Base-by-base conservation (phyloP, 768 basidiomycete genomes). In the Hericium coralloides region DNA sequence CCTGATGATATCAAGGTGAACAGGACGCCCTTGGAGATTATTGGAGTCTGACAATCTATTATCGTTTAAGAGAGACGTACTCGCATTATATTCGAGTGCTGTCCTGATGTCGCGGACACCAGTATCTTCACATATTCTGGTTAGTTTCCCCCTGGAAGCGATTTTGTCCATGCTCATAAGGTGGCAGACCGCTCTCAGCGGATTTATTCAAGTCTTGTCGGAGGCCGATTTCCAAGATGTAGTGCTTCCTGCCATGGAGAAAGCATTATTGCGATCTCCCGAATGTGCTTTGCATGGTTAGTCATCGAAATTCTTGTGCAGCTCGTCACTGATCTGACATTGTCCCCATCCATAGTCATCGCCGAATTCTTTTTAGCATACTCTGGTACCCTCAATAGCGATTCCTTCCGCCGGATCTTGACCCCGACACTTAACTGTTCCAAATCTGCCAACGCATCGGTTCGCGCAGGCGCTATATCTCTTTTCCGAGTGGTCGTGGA, bases 261-360 rank as follows among this genome's bases (percentile, higher is more conserved):
- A 92, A 62, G 81, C 89, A 1, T 67, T 95, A 8, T 70, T 92
- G 10, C 82, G 91, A 25, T 87, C 89, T 1, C 92, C 95, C 0
- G 94, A 95, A 68, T 74, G 80, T 43, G 81, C 87, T 0, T 76
- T 95, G 3, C 72, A 74, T 38, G 74, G 90, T 90, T 58, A 52
- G 79, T 65, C 26, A 43, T 47, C 22, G 31, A 7, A 15, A 45
- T 12, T 60, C 55, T 55, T 39, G 48, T 54, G 38, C 41, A 20
- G 36, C 12, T 23, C 51, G 10, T 8, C 31, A 9, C 31, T 31
- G 54, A 37, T 22, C 43, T 53, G 39, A 49, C 9, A 12, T 51
- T 63, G 59, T 57, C 25, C 45, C 55, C 26, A 39, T 47, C 55
- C 12, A 4, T 59, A 85, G 83, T 82, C 6, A 75, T 84, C 31